phyloP scores from a whole-genome alignment of 306 rosid genomes.

The Quercus gilva region DNA sequence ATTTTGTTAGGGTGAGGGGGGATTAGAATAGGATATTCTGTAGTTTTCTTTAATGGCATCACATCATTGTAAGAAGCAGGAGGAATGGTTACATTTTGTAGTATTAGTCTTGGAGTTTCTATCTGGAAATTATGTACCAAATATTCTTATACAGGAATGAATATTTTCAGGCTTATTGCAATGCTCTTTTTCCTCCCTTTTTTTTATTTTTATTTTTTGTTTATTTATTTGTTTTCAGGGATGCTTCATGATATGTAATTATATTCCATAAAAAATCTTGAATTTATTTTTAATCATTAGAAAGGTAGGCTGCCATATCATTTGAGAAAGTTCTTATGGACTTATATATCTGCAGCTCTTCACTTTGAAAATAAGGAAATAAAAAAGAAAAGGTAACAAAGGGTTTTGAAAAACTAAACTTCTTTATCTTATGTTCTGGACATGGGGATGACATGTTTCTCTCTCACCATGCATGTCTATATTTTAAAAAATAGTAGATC shows the following conservation, averaged over 20 bases:
- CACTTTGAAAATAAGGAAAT: background rate
- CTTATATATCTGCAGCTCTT: background rate
- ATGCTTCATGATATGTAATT: background rate
- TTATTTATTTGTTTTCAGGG: background rate
- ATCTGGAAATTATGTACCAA: constrained; percentile 16
- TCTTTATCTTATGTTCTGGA: background rate
- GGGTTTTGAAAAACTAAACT: background rate
- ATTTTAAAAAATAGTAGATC: background rate
- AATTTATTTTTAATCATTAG: background rate
- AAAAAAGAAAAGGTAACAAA: background rate
- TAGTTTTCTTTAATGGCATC: background rate
- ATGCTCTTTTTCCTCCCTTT: background rate
- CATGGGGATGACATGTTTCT: background rate
- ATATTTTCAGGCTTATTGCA: constrained; percentile 9
- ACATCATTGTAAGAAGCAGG: constrained; percentile 25
- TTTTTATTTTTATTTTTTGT: background rate
- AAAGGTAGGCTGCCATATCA: background rate
- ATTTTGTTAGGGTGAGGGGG: no score
- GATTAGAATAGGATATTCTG: background rate
- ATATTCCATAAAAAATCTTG: background rate
- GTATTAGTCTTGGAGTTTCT: background rate
- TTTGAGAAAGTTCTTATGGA: background rate
- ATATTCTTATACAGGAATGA: constrained; percentile 5
- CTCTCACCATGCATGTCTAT: background rate
- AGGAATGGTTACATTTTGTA: background rate